phyloP scores from a whole-genome alignment of 805 yeast species.

The Yamadazyma insecticola region DNA sequence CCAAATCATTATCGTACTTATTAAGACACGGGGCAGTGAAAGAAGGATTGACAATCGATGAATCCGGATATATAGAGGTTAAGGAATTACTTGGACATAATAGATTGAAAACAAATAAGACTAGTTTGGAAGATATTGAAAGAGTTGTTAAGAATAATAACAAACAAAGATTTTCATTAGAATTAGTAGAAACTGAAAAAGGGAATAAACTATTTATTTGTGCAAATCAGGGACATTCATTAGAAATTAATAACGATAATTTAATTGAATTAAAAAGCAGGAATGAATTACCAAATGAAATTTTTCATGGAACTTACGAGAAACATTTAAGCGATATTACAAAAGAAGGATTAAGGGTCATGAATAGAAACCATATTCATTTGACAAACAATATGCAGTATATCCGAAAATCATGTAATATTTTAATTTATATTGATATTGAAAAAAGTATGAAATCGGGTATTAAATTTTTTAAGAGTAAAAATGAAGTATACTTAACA shows the following conservation, averaged over 20 bases:
- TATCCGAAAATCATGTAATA: slow-evolving; percentile 53
- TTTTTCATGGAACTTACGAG: slow-evolving; percentile 78
- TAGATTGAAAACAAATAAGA: slow-evolving; percentile 51
- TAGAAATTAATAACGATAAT: slow-evolving; percentile 41
- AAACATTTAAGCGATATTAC: slow-evolving; percentile 45
- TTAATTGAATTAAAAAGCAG: slow-evolving; percentile 8
- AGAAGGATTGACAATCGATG: slow-evolving; percentile 61
- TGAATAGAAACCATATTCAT: slow-evolving; percentile 85
- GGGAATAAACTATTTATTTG: slow-evolving; percentile 44
- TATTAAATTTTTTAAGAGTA: slow-evolving; percentile 54
- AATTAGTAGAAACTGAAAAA: no score
- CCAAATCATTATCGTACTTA: slow-evolving; percentile 71
- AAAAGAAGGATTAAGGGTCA: slow-evolving; percentile 52
- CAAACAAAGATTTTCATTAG: slow-evolving; percentile 66
- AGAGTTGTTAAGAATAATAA: slow-evolving; percentile 60
- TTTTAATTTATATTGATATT: slow-evolving; percentile 61
- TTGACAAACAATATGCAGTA: slow-evolving; percentile 75
- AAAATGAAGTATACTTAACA: slow-evolving; percentile 55
- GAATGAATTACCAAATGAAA: slow-evolving; percentile 46
- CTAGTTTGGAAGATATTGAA: slow-evolving; percentile 54
- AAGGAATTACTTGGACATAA: slow-evolving; percentile 50
- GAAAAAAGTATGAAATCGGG: slow-evolving; percentile 39
- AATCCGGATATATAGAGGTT: slow-evolving; percentile 61
- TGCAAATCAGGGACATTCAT: slow-evolving; percentile 92
- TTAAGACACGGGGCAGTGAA: slow-evolving; percentile 82